Base-by-base conservation (phyloP, 73 alveolate species). In the Uronychia binucleata region DNA sequence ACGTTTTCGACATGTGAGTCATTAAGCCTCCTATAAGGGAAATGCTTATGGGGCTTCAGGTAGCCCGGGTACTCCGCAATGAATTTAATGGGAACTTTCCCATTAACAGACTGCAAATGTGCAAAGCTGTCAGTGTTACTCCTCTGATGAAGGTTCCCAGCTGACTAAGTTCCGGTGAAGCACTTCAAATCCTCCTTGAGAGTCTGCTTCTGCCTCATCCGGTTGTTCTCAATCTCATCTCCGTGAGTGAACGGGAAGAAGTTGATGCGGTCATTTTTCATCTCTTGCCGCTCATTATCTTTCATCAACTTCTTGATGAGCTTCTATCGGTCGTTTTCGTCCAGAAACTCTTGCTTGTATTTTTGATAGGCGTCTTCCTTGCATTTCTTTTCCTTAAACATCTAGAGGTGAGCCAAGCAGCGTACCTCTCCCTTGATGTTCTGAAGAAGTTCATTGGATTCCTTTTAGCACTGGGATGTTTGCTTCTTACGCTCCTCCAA, bases 1-100 rank as follows among this genome's bases (percentile, higher is more conserved):
- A 82, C 91, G 1, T 58, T 78, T 86, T 90, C 89, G 0, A 90
- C 80, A 79, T 90, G 95, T 30, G 87, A 28, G 58, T 90, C 95
- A 33, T 90, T 83, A 8, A 88, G 57, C 74, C 95, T 78, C 29
- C 95, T 32, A 75, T 90, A 81, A 8, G 95, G 95, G 57, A 85
- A 80, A 77, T 75, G 90, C 34, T 90, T 90, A 57, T 90, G 74
- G 0, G 95, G 95, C 77, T 85, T 87, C 28, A 90, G 31, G 81
- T 82, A 90, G 1, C 60, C 82, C 1, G 95, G 95, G 57, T 90
- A 90, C 26, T 78, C 79, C 13, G 74, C 77, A 19, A 29, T 74
- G 77, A 25, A 74, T 33, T 67, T 67, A 29, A 82, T 80, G 1
- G 89, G 89, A 19, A 82, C 89, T 28, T 74, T 67, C 74, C 89